phyloP scores from a whole-genome alignment of 129 eudicot genomes.

The Helichrysum umbraculigerum region DNA sequence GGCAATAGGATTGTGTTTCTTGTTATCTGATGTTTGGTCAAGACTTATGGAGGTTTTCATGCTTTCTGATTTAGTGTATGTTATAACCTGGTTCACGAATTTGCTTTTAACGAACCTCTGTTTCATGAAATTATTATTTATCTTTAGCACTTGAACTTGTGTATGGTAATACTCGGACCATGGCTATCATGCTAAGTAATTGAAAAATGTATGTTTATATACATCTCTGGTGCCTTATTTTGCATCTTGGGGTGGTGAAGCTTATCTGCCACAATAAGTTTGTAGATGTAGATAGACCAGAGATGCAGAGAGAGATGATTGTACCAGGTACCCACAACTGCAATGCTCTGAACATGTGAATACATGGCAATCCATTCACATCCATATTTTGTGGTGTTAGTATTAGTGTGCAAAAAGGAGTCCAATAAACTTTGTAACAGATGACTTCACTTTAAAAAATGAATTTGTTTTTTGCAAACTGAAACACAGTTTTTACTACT shows the following conservation, averaged over 20 bases:
- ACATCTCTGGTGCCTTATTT: not conserved
- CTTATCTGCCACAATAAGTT: not conserved
- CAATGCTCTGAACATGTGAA: too few relatives aligned
- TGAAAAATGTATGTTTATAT: not conserved
- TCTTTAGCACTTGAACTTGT: not conserved
- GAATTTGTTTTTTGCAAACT: too few relatives aligned
- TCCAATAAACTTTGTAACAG: too few relatives aligned
- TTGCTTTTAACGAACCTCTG: conserved; percentile 11
- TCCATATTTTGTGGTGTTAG: too few relatives aligned
- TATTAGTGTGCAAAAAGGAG: too few relatives aligned
- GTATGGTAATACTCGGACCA: not conserved
- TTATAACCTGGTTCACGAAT: not conserved
- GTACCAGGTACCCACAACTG: not conserved
- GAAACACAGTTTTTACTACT: too few relatives aligned
- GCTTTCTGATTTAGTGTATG: not conserved
- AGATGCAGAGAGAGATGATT: not conserved
- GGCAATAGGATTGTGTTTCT: not conserved
- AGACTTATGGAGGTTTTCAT: not conserved
- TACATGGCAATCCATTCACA: too few relatives aligned
- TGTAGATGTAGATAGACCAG: not conserved
- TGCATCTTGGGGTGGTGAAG: not conserved
- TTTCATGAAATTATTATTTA: not conserved
- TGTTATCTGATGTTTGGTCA: not conserved
- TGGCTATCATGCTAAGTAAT: not conserved
- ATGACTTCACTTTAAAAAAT: too few relatives aligned